These are phyloP conservation scores for Boletus rubescentipes DNA, from an alignment of 768 basidiomycete genomes.

Conservation along the genomic window DNA sequence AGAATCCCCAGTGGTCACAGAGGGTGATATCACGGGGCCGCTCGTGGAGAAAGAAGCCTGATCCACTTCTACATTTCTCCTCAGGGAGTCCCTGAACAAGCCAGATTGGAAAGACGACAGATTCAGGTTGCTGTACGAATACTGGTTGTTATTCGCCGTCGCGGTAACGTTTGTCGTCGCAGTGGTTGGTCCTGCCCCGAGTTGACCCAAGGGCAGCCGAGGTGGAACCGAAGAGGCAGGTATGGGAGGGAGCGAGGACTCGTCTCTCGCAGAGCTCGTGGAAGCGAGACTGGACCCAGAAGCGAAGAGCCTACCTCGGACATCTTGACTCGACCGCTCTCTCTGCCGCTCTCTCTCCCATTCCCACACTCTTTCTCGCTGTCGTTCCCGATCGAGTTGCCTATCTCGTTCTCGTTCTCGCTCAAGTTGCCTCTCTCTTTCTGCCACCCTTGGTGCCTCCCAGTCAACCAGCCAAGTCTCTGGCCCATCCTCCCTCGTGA, in stretches of 20 bases:
- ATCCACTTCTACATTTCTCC: conserved; percentile 26
- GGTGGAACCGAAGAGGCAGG: neutral
- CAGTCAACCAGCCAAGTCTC: conserved; percentile 19
- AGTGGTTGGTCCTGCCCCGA: conserved; percentile 1
- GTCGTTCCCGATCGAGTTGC: conserved; percentile 13
- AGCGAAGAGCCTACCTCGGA: conserved; percentile 15
- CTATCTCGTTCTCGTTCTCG: conserved; percentile 9
- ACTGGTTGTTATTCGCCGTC: conserved; percentile 14
- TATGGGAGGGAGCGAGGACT: conserved; percentile 2
- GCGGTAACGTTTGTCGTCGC: neutral
- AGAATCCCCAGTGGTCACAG: conserved; percentile 9
- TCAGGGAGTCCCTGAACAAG: conserved; percentile 33
- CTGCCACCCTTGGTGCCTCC: conserved; percentile 14
- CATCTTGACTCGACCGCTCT: conserved; percentile 15
- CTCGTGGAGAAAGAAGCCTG: conserved; percentile 16
- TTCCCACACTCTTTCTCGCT: conserved; percentile 18
- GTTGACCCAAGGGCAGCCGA: conserved; percentile 10
- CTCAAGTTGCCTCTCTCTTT: conserved; percentile 9
- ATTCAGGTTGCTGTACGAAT: conserved; percentile 33
- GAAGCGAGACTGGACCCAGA: conserved; percentile 14
- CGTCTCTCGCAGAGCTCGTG: conserved; percentile 21
- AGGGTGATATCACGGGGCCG: neutral
- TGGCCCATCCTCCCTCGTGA: conserved; percentile 6
- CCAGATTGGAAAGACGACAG: conserved; percentile 32
- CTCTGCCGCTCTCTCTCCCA: conserved; percentile 21